Evolutionary conservation across 495 filamentous ascomycete species (phyloP).

Genomic region (Talaromyces thailandensis): DNA sequence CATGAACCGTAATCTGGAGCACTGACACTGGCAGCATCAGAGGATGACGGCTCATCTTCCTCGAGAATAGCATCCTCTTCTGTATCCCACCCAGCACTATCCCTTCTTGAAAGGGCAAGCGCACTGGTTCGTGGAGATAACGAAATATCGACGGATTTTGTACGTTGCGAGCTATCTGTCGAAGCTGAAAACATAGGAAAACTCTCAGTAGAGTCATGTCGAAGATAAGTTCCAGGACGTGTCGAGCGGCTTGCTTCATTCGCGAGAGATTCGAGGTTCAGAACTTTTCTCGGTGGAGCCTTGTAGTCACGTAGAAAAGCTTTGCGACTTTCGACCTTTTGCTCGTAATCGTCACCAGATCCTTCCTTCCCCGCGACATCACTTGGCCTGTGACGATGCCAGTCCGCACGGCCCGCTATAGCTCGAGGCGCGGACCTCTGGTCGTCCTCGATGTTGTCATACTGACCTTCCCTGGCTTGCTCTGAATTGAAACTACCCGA

Average conservation of each 20-base stretch:
- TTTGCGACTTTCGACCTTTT: slow-evolving; percentile 31
- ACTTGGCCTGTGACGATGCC: slow-evolving; percentile 19
- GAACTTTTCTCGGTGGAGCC: slow-evolving; percentile 30
- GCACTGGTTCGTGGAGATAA: slow-evolving; percentile 24
- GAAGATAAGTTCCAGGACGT: slow-evolving; percentile 33
- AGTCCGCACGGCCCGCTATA: slow-evolving; percentile 33
- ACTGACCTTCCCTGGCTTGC: slow-evolving; percentile 13
- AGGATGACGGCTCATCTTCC: not conserved
- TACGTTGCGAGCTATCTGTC: slow-evolving; percentile 47
- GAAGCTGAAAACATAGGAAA: slow-evolving; percentile 79
- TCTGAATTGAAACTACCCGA: slow-evolving; percentile 14
- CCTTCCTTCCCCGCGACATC: slow-evolving; percentile 9
- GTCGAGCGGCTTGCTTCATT: slow-evolving; percentile 24
- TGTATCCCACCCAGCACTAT: slow-evolving; percentile 4
- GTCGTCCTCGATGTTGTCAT: slow-evolving; percentile 19
- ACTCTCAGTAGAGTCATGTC: slow-evolving; percentile 72
- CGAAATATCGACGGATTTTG: slow-evolving; percentile 34
- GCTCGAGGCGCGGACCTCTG: slow-evolving; percentile 38
- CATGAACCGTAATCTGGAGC: not conserved
- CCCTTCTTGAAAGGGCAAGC: slow-evolving; percentile 11
- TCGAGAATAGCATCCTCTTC: slow-evolving; percentile 8
- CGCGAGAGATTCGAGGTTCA: slow-evolving; percentile 32
- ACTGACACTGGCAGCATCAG: not conserved
- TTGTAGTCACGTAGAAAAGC: slow-evolving; percentile 40
- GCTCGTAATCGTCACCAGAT: slow-evolving; percentile 34